phyloP scores from a whole-genome alignment of 129 eudicot genomes.

The Cynara cardunculus region DNA sequence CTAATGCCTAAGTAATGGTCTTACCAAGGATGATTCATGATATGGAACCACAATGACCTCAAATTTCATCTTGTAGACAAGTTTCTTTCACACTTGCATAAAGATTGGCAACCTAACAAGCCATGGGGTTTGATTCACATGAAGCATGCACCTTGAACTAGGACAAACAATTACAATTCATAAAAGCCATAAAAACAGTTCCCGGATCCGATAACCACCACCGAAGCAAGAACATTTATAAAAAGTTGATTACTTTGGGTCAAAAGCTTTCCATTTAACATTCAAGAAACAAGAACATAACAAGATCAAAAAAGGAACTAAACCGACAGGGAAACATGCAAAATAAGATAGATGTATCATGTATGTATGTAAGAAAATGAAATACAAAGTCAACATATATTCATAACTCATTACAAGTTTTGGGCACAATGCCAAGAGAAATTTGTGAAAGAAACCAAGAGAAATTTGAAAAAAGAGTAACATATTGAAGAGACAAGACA shows the following conservation, averaged over 20 bases:
- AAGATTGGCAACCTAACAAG: neutral
- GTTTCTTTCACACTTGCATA: neutral
- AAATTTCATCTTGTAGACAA: neutral
- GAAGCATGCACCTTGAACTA: neutral
- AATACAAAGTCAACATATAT: neutral
- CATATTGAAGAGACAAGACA: neutral
- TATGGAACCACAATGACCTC: neutral
- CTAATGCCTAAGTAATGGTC: neutral
- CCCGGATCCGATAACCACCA: neutral
- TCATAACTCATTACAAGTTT: constrained; percentile 4
- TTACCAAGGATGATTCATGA: neutral
- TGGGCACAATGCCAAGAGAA: neutral
- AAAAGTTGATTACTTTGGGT: neutral
- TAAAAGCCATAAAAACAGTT: neutral
- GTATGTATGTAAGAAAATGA: constrained; percentile 4
- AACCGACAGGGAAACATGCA: neutral
- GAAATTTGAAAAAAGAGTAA: neutral
- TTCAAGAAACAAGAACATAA: neutral
- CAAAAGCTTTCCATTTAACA: constrained; percentile 3
- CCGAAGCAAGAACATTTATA: neutral
- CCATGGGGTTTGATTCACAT: neutral
- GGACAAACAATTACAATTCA: neutral
- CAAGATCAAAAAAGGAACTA: neutral
- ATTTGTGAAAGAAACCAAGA: neutral
- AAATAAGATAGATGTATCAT: neutral